phyloP scores from a whole-genome alignment of 164 flowering plant species.

The Macadamia integrifolia region DNA sequence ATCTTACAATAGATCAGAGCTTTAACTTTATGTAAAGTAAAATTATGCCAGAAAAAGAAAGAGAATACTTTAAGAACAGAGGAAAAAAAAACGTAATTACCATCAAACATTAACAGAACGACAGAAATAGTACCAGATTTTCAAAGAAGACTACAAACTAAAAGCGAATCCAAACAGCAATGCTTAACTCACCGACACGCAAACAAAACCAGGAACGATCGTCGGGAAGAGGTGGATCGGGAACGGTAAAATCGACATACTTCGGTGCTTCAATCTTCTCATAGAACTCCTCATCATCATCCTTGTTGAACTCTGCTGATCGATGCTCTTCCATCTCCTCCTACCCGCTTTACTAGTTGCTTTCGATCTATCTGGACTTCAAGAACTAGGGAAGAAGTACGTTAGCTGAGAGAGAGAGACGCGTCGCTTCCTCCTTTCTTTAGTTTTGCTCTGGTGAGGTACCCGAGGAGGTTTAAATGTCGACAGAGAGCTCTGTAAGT shows the following conservation, averaged over 20 bases:
- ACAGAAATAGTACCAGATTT: no score
- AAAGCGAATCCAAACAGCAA: neutral
- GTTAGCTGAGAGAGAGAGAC: neutral
- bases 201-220: slow-evolving; percentile 87
- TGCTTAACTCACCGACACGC: slow-evolving; percentile 50
- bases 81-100: no score
- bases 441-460: no score
- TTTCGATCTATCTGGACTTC: neutral
- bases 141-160: neutral
- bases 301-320: neutral
- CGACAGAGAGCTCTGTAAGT: no score
- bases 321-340: slow-evolving; percentile 5
- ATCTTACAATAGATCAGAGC: no score
- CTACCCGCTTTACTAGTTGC: neutral
- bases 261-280: slow-evolving; percentile 90
- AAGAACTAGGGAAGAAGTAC: no score
- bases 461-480: no score
- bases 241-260: slow-evolving; percentile 70
- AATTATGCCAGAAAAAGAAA: no score
- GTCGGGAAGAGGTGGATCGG: slow-evolving; percentile 49
- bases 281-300: slow-evolving; percentile 48
- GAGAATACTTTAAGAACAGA: no score
- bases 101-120: no score
- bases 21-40: no score
- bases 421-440: no score